Percentiles rank a stretch among this genome's conserved stretches.
Evolutionary conservation across 768 basidiomycete genomes (phyloP).

Genomic region (Calvatia gigantea): DNA sequence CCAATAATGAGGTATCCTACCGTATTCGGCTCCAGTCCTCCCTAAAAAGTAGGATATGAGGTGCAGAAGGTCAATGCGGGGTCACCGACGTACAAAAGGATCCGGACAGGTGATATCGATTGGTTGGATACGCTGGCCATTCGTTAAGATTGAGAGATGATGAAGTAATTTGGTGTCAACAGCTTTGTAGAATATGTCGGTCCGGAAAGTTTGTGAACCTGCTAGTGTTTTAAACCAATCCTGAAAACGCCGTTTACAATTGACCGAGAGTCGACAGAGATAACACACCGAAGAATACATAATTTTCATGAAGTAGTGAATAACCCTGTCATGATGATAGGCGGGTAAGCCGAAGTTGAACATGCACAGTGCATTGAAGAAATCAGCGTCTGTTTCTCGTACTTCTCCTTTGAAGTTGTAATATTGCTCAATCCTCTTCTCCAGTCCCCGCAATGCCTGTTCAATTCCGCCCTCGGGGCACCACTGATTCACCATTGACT

Average conservation of each 20-base stretch:
- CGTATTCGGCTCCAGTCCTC: not conserved
- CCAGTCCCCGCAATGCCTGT: too few species aligned
- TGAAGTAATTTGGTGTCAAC: not conserved
- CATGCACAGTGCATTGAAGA: not conserved
- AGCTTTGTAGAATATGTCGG: not conserved
- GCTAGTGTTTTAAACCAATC: not conserved
- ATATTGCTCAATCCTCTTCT: too few species aligned
- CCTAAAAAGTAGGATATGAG: not conserved
- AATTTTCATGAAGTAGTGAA: not conserved
- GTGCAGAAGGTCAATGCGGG: not conserved
- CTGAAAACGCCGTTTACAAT: not conserved
- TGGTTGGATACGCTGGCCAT: slow-evolving; percentile 2
- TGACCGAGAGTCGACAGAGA: not conserved
- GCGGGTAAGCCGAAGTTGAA: not conserved
- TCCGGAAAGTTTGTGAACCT: not conserved
- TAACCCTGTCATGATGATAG: not conserved
- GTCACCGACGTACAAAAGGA: not conserved
- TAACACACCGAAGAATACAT: not conserved
- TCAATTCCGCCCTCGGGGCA: not conserved
- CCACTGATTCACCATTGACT: not conserved
- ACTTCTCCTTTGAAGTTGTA: not conserved
- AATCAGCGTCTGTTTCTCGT: not conserved
- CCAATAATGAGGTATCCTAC: not conserved
- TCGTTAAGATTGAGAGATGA: not conserved
- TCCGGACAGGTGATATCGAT: not conserved